Evolutionary conservation across 192 early-diverging fungal genomes (phyloP).

Genomic region (Linnemannia exigua): DNA sequence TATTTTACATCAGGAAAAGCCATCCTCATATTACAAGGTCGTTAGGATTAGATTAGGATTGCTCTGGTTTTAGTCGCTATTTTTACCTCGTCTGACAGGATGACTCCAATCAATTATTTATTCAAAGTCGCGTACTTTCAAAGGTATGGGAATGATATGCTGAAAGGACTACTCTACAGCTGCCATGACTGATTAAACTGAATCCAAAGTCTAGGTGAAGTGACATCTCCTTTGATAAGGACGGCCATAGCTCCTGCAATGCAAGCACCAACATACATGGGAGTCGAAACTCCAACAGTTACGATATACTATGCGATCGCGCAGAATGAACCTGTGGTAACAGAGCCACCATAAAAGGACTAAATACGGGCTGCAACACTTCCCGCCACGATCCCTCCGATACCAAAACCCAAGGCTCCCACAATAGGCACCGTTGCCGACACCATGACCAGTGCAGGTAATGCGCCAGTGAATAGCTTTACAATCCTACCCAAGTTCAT

Average conservation of each 20-base stretch:
- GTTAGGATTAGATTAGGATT: too few relatives aligned
- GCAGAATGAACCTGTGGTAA: slow-evolving; percentile 1
- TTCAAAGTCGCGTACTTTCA: background rate
- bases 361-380: background rate
- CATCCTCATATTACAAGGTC: too few relatives aligned
- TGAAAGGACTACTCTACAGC: background rate
- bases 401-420: background rate
- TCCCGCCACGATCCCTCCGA: background rate
- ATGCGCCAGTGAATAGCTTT: background rate
- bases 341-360: slow-evolving; percentile 8
- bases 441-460: background rate
- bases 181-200: background rate
- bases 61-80: too few relatives aligned
- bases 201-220: background rate
- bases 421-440: background rate
- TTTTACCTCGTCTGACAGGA: too few relatives aligned
- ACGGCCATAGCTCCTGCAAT: background rate
- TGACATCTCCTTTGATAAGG: background rate
- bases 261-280: background rate
- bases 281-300: background rate
- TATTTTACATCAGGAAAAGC: too few relatives aligned
- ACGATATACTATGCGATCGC: background rate
- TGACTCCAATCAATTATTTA: background rate
- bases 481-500: slow-evolving; percentile 4
- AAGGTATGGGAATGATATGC: too few relatives aligned